Evolutionary conservation across 257 asterid species (phyloP).

Genomic region (Anisodus tanguticus): DNA sequence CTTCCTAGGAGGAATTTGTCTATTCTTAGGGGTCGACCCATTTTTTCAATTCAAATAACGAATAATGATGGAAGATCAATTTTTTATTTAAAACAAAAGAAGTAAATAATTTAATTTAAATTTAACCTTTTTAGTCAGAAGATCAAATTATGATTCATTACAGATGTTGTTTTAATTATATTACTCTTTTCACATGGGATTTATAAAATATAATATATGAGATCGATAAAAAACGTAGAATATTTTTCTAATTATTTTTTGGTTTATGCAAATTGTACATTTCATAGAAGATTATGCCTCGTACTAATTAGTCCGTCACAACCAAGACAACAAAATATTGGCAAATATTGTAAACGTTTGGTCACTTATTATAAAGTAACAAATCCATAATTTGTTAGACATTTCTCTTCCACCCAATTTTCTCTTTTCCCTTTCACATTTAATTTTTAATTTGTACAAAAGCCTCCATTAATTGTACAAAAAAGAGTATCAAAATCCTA

Average conservation of each 20-base stretch:
- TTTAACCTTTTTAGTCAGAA: neutral
- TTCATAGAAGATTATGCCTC: neutral
- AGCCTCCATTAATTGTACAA: neutral
- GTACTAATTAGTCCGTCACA: neutral
- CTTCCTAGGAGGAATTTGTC: neutral
- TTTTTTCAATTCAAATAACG: neutral
- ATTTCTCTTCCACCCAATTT: neutral
- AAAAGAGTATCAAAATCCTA: neutral
- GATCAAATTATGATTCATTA: neutral
- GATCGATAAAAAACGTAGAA: neutral
- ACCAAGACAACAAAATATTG: slow-evolving; percentile 15
- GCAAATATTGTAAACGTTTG: neutral
- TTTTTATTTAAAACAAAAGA: neutral
- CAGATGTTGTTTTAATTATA: neutral
- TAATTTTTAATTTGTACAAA: neutral
- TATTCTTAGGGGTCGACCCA: neutral
- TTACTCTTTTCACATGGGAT: neutral
- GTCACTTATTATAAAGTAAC: neutral
- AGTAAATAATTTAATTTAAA: neutral
- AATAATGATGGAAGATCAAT: neutral
- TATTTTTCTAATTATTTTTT: neutral
- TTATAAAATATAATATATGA: neutral
- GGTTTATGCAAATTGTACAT: neutral
- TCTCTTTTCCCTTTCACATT: neutral
- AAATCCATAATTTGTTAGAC: neutral